Percentiles rank a stretch among this genome's conserved stretches.
Conservation (phyloP, 805 yeast species). For the Candida methanosorbosa region DNA sequence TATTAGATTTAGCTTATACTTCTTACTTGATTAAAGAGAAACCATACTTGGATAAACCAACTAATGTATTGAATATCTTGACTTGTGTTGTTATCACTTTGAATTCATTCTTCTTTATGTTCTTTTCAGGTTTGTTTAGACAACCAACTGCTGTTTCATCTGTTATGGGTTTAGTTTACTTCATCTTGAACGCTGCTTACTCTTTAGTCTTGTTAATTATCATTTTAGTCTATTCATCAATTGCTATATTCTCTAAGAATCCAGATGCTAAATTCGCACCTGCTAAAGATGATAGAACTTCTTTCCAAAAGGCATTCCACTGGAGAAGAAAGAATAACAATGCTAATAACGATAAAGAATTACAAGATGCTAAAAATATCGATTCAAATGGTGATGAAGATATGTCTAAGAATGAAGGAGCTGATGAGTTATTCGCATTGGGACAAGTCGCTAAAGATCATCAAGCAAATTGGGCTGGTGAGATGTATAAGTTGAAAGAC, state of each 20-base stretch:
- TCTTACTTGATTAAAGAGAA: slow-evolving; percentile 49
- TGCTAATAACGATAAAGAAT: slow-evolving; percentile 13
- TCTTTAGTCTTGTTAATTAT: slow-evolving; percentile 63
- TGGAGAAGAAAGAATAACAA: slow-evolving; percentile 12
- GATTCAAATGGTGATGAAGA: slow-evolving; percentile 8
- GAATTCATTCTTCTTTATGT: slow-evolving; percentile 78
- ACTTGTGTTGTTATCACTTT: slow-evolving; percentile 65
- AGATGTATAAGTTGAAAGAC: slow-evolving; percentile 43
- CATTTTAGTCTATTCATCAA: slow-evolving; percentile 57
- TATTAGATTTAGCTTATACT: slow-evolving; percentile 66
- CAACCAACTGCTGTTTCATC: slow-evolving; percentile 75
- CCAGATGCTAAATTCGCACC: slow-evolving; percentile 87
- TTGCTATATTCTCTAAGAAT: slow-evolving; percentile 65
- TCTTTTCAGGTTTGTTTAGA: slow-evolving; percentile 76
- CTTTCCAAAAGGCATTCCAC: slow-evolving; percentile 49
- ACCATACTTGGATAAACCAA: slow-evolving; percentile 79
- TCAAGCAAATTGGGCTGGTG: slow-evolving; percentile 63
- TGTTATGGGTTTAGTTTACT: slow-evolving; percentile 88
- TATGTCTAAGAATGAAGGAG: slow-evolving; percentile 18
- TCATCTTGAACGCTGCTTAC: slow-evolving; percentile 83
- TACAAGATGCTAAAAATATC: slow-evolving; percentile 22
- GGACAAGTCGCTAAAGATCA: slow-evolving; percentile 83
- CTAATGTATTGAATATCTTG: slow-evolving; percentile 67
- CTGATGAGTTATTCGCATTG: slow-evolving; percentile 55
- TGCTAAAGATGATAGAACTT: slow-evolving; percentile 85